Evolutionary conservation across 768 basidiomycete genomes (phyloP), one percentile per base, ranked within the genome.

Genomic region (Mycena kentingensis): DNA sequence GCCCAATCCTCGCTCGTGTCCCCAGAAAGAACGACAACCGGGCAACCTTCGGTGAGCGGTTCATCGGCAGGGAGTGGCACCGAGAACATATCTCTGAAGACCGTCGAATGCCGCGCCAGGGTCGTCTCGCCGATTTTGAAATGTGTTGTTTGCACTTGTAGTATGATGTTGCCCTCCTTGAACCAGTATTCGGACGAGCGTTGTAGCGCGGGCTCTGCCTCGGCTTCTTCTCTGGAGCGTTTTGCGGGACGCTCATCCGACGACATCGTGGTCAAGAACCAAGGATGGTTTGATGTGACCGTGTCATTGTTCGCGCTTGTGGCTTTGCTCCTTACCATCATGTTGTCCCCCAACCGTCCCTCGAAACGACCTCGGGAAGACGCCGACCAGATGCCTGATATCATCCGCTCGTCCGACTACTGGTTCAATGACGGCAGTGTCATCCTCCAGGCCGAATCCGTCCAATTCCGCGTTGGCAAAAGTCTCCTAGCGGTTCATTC

Each of bases 111-210:
- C 8, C 65, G 60, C 4, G 69, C 62, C 12, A 76, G 55, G 11
- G 73, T 58, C 5, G 72, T 71, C 16, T 66, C 60, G 45, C 70
- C 69, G 35, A 76, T 57, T 21, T 65, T 64, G 60, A 74, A 76
- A 5, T 65, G 63, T 13, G 62, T 65, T 36, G 65, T 59, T 46
- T 68, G 67, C 6, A 68, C 72, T 47, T 71, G 63, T 13, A 76
- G 64, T n/a, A 75, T 69, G 43, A 76, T 62, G 45, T 72, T 73
- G 4, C 73, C 72, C 67, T 58, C 87, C 16, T 67, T 64, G 46
- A 67, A 74, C 70, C 69, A 74, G 10, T 54, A 49, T 15, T 54
- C 41, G 2, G 31, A 15, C 8, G 45, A 53, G 32, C 52, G 45
- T 2, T 29, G 18, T 10, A 48, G 5, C 5, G 24, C 19, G 13